Percentiles rank a stretch among this genome's conserved stretches.
Evolutionary conservation across 2,329 filamentous ascomycete genomes (phyloP).

Genomic region (Pestalotiopsis sp.): DNA sequence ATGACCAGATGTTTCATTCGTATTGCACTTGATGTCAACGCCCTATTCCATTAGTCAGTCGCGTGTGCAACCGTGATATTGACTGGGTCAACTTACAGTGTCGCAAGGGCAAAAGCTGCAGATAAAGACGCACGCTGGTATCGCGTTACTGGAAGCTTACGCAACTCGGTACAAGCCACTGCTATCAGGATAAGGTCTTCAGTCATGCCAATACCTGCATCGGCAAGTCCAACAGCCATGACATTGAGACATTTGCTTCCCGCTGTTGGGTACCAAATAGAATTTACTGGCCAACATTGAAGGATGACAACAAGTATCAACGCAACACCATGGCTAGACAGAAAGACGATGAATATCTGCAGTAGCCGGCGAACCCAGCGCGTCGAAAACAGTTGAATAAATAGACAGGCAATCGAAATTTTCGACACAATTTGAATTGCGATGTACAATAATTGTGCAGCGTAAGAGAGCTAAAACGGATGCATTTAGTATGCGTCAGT

Average conservation of each 20-base stretch:
- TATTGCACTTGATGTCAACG: neutral
- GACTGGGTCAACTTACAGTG: neutral
- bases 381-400: neutral
- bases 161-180: neutral
- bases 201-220: neutral
- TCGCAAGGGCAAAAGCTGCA: neutral
- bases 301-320: neutral
- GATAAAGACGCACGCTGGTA: neutral
- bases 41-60: neutral
- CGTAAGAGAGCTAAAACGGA: neutral
- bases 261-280: neutral
- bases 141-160: neutral
- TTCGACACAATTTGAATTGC: neutral
- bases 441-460: neutral
- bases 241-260: neutral
- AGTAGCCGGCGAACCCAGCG: neutral
- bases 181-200: neutral
- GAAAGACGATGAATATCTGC: neutral
- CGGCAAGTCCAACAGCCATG: neutral
- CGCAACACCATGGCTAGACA: neutral
- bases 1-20: neutral
- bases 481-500: neutral
- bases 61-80: neutral
- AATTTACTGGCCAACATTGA: constrained; percentile 5
- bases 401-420: neutral